Conservation (phyloP, 179 eudicot genomes). For the Beta corolliflora region DNA sequence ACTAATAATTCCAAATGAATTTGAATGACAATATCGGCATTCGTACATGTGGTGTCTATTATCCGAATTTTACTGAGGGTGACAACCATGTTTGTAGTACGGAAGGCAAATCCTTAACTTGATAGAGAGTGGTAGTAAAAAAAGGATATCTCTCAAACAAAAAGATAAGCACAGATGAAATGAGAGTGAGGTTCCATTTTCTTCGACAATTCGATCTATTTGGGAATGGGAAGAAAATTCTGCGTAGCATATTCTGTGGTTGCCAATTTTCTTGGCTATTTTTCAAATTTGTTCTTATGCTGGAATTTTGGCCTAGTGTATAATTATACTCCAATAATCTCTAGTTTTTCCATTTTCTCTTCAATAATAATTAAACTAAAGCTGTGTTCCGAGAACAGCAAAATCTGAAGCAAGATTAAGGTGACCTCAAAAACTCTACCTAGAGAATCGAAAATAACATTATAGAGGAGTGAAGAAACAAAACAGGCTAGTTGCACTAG, state of each 20-base stretch:
- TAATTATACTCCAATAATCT: background rate
- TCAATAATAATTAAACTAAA: slow-evolving; percentile 5
- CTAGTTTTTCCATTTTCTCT: slow-evolving; percentile 14
- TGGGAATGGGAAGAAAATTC: background rate
- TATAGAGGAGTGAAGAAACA: background rate
- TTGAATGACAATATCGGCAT: background rate
- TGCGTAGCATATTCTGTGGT: slow-evolving; percentile 14
- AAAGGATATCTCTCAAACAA: slow-evolving; percentile 18
- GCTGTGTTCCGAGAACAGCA: slow-evolving; percentile 1
- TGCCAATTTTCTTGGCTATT: slow-evolving; percentile 6
- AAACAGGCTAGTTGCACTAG: background rate
- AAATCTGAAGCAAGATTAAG: slow-evolving; percentile 23
- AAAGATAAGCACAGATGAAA: slow-evolving; percentile 23
- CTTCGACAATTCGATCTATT: slow-evolving; percentile 3
- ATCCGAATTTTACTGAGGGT: background rate
- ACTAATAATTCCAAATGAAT: background rate
- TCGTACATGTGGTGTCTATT: slow-evolving; percentile 23
- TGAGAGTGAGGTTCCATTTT: slow-evolving; percentile 19
- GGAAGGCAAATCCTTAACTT: slow-evolving; percentile 21
- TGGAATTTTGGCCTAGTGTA: slow-evolving; percentile 21
- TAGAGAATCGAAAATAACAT: background rate
- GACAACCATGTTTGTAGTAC: slow-evolving; percentile 21
- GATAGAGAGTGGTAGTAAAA: slow-evolving; percentile 1
- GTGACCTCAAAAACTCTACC: background rate
- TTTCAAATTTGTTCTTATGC: slow-evolving; percentile 1